A percentile compares a stretch with the other conserved stretches of the same genome.
phyloP scores from a whole-genome alignment of 805 yeast genomes.

The Metschnikowia henanensis region DNA sequence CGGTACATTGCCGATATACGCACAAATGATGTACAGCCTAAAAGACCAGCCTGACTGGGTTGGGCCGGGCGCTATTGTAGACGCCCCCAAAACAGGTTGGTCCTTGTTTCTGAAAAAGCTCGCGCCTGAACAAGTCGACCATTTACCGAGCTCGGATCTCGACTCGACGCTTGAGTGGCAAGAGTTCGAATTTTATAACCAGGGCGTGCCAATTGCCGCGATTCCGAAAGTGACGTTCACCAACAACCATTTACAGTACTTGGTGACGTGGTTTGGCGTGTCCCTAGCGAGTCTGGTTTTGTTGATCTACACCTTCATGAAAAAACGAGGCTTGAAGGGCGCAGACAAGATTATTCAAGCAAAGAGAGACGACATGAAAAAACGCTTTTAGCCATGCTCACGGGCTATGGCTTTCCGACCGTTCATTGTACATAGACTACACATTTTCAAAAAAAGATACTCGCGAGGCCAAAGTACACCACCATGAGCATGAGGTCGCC shows the following conservation, averaged over 20 bases:
- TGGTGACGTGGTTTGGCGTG: conserved; percentile 94
- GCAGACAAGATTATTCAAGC: conserved; percentile 44
- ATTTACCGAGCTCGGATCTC: conserved; percentile 21
- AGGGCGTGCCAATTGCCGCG: conserved; percentile 91
- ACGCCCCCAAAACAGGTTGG: conserved; percentile 15
- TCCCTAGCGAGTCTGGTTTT: conserved; percentile 71
- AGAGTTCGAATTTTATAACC: conserved; percentile 57
- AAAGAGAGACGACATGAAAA: conserved; percentile 38
- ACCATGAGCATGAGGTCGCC: conserved; percentile 39
- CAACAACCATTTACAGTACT: conserved; percentile 89
- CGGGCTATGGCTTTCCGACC: not conserved
- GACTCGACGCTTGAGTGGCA: conserved; percentile 41
- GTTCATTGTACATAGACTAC: conserved; percentile 8
- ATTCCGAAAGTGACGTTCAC: conserved; percentile 77
- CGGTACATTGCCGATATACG: conserved; percentile 68
- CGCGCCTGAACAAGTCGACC: conserved; percentile 13
- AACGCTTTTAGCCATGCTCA: conserved; percentile 8
- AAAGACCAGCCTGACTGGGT: conserved; percentile 60
- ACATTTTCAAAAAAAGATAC: conserved; percentile 17
- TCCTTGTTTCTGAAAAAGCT: conserved; percentile 9
- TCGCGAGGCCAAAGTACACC: conserved; percentile 38
- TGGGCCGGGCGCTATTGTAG: conserved; percentile 12
- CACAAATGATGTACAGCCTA: conserved; percentile 70
- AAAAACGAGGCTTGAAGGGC: conserved; percentile 28
- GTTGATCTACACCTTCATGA: conserved; percentile 41